Conservation (phyloP, 768 basidiomycete genomes). For the Russula compacta region DNA sequence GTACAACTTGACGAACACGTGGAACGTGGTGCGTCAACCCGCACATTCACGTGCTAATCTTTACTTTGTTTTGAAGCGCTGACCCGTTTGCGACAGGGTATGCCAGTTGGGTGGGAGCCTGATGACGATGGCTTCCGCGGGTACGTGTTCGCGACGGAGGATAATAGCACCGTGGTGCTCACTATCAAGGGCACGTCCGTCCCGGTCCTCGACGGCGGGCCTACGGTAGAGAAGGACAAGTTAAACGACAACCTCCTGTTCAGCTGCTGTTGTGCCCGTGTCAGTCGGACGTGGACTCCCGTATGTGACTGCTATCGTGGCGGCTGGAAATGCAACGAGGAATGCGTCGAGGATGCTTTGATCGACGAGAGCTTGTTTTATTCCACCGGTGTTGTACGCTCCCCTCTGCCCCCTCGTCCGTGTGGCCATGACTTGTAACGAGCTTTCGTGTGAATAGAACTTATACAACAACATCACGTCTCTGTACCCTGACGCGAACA, state of each 20-base stretch:
- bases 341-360: constrained; percentile 72
- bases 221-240: constrained; percentile 84
- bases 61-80: background rate
- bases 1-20: constrained; percentile 65
- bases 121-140: constrained; percentile 85
- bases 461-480: constrained; percentile 87
- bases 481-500: constrained; percentile 81
- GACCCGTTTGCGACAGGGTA: constrained; percentile 33
- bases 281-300: constrained; percentile 86
- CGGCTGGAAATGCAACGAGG: constrained; percentile 64
- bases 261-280: constrained; percentile 91
- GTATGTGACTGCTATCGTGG: constrained; percentile 85
- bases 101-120: constrained; percentile 85
- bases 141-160: constrained; percentile 77
- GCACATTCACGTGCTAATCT: background rate
- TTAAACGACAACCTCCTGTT: constrained; percentile 90
- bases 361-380: constrained; percentile 83
- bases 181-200: constrained; percentile 93
- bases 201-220: constrained; percentile 63
- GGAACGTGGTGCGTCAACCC: constrained; percentile 41
- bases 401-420: background rate
- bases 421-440: background rate
- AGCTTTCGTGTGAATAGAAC: constrained; percentile 45
- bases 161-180: constrained; percentile 83
- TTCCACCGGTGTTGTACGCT: constrained; percentile 66